Percentiles rank a stretch among this genome's conserved stretches.
Conservation (phyloP, 805 yeast genomes). For the Candida incommunis region DNA sequence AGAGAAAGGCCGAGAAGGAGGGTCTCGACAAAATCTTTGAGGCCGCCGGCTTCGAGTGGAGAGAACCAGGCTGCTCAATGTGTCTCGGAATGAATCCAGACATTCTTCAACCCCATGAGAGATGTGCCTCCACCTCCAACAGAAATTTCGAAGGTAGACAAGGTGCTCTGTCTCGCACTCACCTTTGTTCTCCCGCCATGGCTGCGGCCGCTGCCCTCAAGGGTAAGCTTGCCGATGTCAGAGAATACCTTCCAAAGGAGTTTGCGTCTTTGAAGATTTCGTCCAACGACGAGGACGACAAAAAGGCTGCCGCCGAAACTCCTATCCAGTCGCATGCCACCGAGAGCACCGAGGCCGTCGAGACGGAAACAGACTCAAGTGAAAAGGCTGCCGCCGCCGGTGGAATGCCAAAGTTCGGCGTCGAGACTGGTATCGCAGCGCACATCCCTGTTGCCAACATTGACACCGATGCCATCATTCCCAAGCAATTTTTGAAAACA, state of each 20-base stretch:
- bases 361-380: neutral
- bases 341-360: slow-evolving; percentile 21
- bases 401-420: slow-evolving; percentile 63
- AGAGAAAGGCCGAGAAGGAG: slow-evolving; percentile 85
- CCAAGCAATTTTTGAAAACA: slow-evolving; percentile 95
- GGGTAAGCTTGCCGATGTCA: slow-evolving; percentile 83
- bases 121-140: slow-evolving; percentile 98
- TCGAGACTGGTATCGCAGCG: slow-evolving; percentile 78
- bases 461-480: slow-evolving; percentile 97
- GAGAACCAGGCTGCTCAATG: slow-evolving; percentile 99
- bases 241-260: slow-evolving; percentile 59
- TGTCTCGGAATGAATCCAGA: slow-evolving; percentile 99
- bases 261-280: slow-evolving; percentile 39
- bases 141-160: slow-evolving; percentile 99
- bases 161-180: slow-evolving; percentile 93
- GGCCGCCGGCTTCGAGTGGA: slow-evolving; percentile 95
- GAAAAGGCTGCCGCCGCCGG: slow-evolving; percentile 7
- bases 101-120: slow-evolving; percentile 83
- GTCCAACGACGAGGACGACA: slow-evolving; percentile 34
- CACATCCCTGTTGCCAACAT: slow-evolving; percentile 91
- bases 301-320: slow-evolving; percentile 20
- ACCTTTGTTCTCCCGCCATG: slow-evolving; percentile 97
- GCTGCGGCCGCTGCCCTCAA: slow-evolving; percentile 96
- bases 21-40: slow-evolving; percentile 84
- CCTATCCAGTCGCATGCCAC: slow-evolving; percentile 16